phyloP scores from a whole-genome alignment of 2,329 filamentous ascomycete species.

The Venturia pyrina region DNA sequence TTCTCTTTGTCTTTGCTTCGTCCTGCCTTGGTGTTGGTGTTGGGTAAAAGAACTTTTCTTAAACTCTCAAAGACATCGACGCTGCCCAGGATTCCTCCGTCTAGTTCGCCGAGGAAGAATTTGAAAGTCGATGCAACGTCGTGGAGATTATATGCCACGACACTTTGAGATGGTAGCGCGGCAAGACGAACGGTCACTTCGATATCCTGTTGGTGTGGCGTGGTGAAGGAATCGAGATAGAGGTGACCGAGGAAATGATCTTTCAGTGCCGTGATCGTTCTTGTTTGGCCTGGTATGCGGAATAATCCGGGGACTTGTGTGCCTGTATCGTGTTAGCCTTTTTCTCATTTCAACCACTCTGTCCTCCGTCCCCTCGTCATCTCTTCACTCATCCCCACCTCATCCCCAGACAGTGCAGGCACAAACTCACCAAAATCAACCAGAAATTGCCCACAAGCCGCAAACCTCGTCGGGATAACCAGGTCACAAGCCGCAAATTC shows the following conservation, averaged over 20 bases:
- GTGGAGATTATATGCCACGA: slow-evolving; percentile 47
- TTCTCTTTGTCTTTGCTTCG: background rate
- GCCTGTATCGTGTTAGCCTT: background rate
- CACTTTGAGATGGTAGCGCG: slow-evolving; percentile 44
- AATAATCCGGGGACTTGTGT: slow-evolving; percentile 44
- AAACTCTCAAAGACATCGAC: slow-evolving; percentile 51
- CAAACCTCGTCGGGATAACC: slow-evolving; percentile 54
- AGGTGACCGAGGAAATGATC: slow-evolving; percentile 48
- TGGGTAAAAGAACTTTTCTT: slow-evolving; percentile 38
- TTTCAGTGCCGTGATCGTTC: slow-evolving; percentile 48
- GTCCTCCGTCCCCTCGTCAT: background rate
- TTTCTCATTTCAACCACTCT: no score
- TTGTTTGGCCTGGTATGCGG: slow-evolving; percentile 47
- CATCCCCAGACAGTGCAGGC: background rate
- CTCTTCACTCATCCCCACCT: background rate
- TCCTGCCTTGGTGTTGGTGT: background rate
- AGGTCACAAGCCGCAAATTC: slow-evolving; percentile 50
- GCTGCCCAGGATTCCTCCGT: slow-evolving; percentile 57
- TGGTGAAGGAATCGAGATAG: slow-evolving; percentile 19
- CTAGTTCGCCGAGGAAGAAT: slow-evolving; percentile 50
- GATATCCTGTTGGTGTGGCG: slow-evolving; percentile 23
- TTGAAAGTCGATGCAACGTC: slow-evolving; percentile 62
- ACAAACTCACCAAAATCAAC: slow-evolving; percentile 44
- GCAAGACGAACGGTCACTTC: slow-evolving; percentile 49
- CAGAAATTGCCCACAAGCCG: slow-evolving; percentile 55